A percentile compares a stretch with the other conserved stretches of the same genome.
Evolutionary conservation across 257 asterid genomes (phyloP).

Genomic region (Lantana camara): DNA sequence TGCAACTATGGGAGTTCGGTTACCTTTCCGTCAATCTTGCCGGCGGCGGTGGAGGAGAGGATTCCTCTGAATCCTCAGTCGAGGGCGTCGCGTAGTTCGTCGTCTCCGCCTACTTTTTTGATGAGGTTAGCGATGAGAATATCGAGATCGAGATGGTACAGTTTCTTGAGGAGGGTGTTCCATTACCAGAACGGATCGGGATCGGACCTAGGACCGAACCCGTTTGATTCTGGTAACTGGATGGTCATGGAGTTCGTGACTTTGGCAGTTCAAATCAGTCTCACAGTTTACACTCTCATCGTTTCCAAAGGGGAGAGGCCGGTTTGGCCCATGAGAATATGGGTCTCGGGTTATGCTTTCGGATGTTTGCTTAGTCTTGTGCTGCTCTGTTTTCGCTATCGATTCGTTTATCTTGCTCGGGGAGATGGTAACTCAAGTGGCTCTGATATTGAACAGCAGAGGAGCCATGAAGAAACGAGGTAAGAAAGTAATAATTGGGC

Average conservation of each 20-base stretch:
- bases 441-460: constrained; percentile 73
- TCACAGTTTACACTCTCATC: constrained; percentile 44
- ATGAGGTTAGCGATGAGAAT: constrained; percentile 67
- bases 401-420: constrained; percentile 29
- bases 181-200: constrained; percentile 90
- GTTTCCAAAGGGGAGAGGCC: constrained; percentile 72
- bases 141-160: constrained; percentile 76
- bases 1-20: constrained; percentile 46
- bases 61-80: constrained; percentile 32
- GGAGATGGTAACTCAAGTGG: constrained; percentile 30
- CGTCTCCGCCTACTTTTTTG: constrained; percentile 61
- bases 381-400: constrained; percentile 58
- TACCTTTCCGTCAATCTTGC: constrained; percentile 42
- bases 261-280: constrained; percentile 52
- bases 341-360: constrained; percentile 78
- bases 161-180: constrained; percentile 78
- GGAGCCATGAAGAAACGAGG: constrained; percentile 65
- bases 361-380: constrained; percentile 66
- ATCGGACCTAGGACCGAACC: constrained; percentile 80
- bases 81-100: constrained; percentile 45
- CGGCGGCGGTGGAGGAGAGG: constrained; percentile 45
- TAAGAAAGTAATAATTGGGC: constrained; percentile 28
- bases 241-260: constrained; percentile 66
- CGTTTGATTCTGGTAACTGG: constrained; percentile 75
- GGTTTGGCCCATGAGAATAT: constrained; percentile 92